phyloP scores from a whole-genome alignment of 768 basidiomycete species.

The Piloderma croceum region DNA sequence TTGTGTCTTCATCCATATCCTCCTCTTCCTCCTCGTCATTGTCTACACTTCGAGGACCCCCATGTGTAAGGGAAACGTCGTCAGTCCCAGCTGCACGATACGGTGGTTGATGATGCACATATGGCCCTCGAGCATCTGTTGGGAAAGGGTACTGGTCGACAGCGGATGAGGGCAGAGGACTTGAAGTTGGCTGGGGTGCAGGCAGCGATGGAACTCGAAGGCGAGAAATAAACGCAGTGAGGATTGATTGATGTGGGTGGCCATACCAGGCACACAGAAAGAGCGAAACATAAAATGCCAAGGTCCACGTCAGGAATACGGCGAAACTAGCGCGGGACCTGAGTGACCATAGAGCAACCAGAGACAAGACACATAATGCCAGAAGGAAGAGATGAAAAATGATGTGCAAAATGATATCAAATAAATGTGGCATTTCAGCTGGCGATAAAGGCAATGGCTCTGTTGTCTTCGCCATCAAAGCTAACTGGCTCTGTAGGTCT shows the following conservation, averaged over 20 bases:
- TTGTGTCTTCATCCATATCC: conserved; percentile 67
- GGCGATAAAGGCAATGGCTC: conserved; percentile 21
- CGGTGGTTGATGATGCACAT: conserved; percentile 62
- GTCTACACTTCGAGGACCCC: conserved; percentile 45
- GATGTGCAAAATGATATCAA: conserved; percentile 39
- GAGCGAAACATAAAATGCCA: conserved; percentile 52
- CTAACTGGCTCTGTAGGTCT: conserved; percentile 40
- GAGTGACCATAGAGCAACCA: conserved; percentile 54
- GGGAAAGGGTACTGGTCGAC: conserved; percentile 42
- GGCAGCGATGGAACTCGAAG: conserved; percentile 31
- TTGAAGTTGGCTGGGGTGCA: conserved; percentile 28
- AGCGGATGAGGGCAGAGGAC: conserved; percentile 35
- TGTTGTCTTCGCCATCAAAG: conserved; percentile 26
- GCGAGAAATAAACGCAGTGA: conserved; percentile 44
- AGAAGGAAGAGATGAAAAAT: conserved; percentile 55
- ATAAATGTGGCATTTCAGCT: conserved; percentile 33
- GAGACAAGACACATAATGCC: conserved; percentile 50
- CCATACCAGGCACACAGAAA: conserved; percentile 53
- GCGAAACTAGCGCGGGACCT: conserved; percentile 53
- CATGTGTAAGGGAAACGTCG: conserved; percentile 31
- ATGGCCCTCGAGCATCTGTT: conserved; percentile 48
- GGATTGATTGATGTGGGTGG: conserved; percentile 50
- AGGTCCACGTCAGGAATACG: conserved; percentile 59
- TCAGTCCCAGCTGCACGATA: conserved; percentile 47
- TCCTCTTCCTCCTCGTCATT: conserved; percentile 57